These are phyloP conservation scores for Amphibolis antarctica DNA, from an alignment of 106 monocot species.

Conservation along the genomic window DNA sequence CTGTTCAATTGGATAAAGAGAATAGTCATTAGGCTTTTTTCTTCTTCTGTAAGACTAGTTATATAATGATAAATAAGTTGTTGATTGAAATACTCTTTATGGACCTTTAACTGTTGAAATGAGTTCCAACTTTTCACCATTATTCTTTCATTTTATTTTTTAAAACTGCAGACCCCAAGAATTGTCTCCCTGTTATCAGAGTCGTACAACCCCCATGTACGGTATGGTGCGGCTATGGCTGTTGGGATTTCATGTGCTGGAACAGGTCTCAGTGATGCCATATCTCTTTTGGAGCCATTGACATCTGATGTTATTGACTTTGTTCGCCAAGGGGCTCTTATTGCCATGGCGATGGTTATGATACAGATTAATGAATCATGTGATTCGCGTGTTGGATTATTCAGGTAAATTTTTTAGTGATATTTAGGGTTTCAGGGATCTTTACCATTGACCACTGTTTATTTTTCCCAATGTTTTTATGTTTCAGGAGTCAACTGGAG, in stretches of 20 bases:
- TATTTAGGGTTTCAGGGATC: background rate
- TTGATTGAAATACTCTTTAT: too few species aligned
- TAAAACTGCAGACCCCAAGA: slow-evolving; percentile 76
- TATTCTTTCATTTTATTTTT: background rate
- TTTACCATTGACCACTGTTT: background rate
- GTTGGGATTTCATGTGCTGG: slow-evolving; percentile 98
- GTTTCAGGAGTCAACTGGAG: slow-evolving; percentile 71
- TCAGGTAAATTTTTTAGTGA: slow-evolving; percentile 42
- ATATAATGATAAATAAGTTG: too few species aligned
- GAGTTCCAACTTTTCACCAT: too few species aligned
- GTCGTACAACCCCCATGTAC: slow-evolving; percentile 98
- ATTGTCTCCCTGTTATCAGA: slow-evolving; percentile 96
- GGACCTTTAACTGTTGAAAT: too few species aligned
- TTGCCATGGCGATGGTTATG: slow-evolving; percentile 99
- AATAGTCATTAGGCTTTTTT: too few species aligned
- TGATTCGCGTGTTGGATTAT: slow-evolving; percentile 84
- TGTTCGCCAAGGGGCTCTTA: slow-evolving; percentile 95
- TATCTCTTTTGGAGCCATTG: slow-evolving; percentile 92
- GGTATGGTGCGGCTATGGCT: slow-evolving; percentile 97
- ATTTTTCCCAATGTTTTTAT: background rate
- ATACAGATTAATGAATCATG: slow-evolving; percentile 92
- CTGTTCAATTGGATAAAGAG: too few species aligned
- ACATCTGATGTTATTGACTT: slow-evolving; percentile 99
- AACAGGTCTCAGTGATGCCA: slow-evolving; percentile 78
- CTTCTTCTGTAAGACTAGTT: too few species aligned